A percentile compares a stretch with the other conserved stretches of the same genome.
Conservation (phyloP, 345 rosid genomes). For the Eucalyptus victrix region DNA sequence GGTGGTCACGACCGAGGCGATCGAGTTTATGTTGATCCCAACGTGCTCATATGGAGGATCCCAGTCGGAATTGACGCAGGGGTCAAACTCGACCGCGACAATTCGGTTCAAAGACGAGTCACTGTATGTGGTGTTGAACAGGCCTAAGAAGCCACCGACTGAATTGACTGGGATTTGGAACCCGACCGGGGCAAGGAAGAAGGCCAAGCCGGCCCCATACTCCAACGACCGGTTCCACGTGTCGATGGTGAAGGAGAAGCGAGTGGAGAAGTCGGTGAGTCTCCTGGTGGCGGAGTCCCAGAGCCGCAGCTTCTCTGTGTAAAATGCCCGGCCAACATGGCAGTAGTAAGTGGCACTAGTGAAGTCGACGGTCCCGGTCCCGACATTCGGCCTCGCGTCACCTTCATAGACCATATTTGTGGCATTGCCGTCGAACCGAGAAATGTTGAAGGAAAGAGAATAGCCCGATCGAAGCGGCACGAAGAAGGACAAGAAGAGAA, state of each 20-base stretch:
- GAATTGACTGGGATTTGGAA: not conserved
- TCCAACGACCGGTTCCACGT: not conserved
- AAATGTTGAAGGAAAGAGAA: not conserved
- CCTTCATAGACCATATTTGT: not conserved
- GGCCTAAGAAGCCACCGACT: not conserved
- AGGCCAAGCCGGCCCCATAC: not conserved
- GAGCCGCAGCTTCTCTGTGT: not conserved
- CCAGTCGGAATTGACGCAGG: not conserved
- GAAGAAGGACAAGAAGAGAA: no score
- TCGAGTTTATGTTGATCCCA: not conserved
- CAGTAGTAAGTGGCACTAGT: not conserved
- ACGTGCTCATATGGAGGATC: not conserved
- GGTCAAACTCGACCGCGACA: not conserved
- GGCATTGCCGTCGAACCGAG: not conserved
- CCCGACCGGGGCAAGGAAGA: not conserved
- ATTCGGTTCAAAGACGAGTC: not conserved
- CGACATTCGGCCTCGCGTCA: not conserved
- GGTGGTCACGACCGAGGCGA: not conserved
- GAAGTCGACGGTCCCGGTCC: not conserved
- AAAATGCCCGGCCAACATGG: slow-evolving; percentile 10
- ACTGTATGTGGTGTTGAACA: not conserved
- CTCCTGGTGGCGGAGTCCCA: slow-evolving; percentile 7
- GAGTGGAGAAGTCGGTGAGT: slow-evolving; percentile 12
- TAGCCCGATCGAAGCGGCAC: no score
- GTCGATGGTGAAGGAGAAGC: slow-evolving; percentile 7